phyloP scores from a whole-genome alignment of 495 filamentous ascomycete species.

The Apiosordaria backusii region DNA sequence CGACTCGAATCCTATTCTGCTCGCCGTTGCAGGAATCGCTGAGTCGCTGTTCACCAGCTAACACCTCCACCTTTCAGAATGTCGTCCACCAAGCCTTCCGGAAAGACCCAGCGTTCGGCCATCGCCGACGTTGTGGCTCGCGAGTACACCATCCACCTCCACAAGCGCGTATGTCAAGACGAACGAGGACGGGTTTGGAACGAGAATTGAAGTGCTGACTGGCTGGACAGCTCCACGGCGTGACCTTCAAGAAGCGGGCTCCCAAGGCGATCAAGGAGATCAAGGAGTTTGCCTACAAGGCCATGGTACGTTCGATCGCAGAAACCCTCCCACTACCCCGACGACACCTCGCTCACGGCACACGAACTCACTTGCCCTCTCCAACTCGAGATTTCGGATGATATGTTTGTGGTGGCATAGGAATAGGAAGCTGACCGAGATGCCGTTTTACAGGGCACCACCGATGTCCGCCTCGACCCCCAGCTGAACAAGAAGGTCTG shows the following conservation, averaged over 20 bases:
- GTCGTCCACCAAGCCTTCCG: conserved; percentile 64
- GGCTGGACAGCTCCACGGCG: conserved; percentile 76
- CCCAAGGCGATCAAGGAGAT: conserved; percentile 99
- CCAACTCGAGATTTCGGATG: background rate
- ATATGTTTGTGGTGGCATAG: background rate
- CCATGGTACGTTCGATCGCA: conserved; percentile 73
- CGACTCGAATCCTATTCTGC: background rate
- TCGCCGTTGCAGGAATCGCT: background rate
- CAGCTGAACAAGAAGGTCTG: conserved; percentile 99
- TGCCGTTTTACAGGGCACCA: conserved; percentile 67
- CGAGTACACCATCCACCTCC: conserved; percentile 99
- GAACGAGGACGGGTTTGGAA: background rate
- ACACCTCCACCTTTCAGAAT: conserved; percentile 45
- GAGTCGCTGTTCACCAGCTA: conserved; percentile 10
- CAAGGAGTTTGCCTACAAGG: conserved; percentile 79
- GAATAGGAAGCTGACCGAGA: conserved; percentile 27
- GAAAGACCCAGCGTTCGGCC: conserved; percentile 81
- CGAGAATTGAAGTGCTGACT: conserved; percentile 17
- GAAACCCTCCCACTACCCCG: conserved; percentile 3
- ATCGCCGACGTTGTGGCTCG: conserved; percentile 97
- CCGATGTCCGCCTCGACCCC: conserved; percentile 96
- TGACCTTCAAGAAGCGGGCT: conserved; percentile 99
- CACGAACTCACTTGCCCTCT: background rate
- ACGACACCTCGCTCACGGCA: background rate
- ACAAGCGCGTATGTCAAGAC: conserved; percentile 86